Percentiles rank a stretch among this genome's conserved stretches.
These are phyloP conservation scores for Oryza meyeriana DNA, from an alignment of 176 grass and related monocot genomes.

Conservation along the genomic window DNA sequence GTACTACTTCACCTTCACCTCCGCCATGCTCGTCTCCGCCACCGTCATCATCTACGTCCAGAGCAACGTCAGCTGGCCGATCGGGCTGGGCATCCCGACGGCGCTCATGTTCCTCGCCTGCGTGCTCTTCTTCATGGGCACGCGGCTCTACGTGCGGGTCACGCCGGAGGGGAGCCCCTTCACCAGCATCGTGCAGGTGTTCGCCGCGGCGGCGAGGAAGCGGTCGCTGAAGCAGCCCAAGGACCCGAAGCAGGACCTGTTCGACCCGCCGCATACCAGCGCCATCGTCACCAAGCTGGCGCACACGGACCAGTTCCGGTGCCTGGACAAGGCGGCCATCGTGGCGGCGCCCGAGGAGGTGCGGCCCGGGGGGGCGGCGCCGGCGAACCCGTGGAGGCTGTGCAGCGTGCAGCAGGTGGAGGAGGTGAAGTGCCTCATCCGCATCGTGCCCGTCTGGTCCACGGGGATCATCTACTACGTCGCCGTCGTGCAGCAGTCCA, in stretches of 20 bases:
- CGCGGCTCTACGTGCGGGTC: conserved; percentile 68
- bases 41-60: conserved; percentile 99
- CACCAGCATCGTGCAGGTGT: conserved; percentile 78
- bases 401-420: conserved; percentile 93
- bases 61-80: conserved; percentile 87
- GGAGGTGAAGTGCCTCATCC: conserved; percentile 84
- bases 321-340: conserved; percentile 86
- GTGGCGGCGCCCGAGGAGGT: conserved; percentile 49
- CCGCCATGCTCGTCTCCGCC: conserved; percentile 76
- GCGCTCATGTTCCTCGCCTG: conserved; percentile 81
- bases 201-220: conserved; percentile 47
- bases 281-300: conserved; percentile 58
- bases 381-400: conserved; percentile 56
- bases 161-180: conserved; percentile 74
- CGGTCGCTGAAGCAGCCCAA: conserved; percentile 58
- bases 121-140: conserved; percentile 85
- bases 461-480: conserved; percentile 91
- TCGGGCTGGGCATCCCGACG: conserved; percentile 74
- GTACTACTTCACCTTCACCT: conserved; percentile 99
- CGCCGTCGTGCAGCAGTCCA: conserved; percentile 81
- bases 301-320: conserved; percentile 82
- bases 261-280: conserved; percentile 79
- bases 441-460: conserved; percentile 80
- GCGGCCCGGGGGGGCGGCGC: conserved; percentile 15
- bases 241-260: conserved; percentile 77